Percentiles rank a stretch among this genome's conserved stretches.
phyloP scores from a whole-genome alignment of 345 rosid genomes.

The Heritiera littoralis region DNA sequence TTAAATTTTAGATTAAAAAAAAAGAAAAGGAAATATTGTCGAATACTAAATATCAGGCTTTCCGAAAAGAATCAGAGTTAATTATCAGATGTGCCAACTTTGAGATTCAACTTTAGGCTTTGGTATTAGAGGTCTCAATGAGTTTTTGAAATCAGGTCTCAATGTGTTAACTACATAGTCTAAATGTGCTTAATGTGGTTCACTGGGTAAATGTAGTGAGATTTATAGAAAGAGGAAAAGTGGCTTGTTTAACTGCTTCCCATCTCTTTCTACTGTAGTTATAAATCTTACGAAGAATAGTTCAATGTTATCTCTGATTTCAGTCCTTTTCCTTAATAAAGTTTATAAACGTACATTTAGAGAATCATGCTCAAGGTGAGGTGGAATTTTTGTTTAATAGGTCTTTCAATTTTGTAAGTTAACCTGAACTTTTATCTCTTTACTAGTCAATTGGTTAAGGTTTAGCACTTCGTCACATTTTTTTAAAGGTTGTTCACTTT shows the following conservation, averaged over 20 bases:
- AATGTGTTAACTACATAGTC: neutral
- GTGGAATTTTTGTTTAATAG: neutral
- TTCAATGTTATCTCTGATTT: neutral
- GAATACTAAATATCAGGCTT: conserved; percentile 2
- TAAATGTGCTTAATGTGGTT: neutral
- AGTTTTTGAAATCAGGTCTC: neutral
- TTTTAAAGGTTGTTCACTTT: neutral
- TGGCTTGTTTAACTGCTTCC: neutral
- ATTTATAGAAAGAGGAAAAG: neutral
- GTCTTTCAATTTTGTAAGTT: neutral
- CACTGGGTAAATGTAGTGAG: neutral
- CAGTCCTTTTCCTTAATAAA: neutral
- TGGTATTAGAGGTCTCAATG: neutral
- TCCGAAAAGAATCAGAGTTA: neutral
- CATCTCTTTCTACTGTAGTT: conserved; percentile 3
- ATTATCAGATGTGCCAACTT: neutral
- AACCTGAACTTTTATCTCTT: neutral
- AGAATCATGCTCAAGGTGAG: conserved; percentile 11
- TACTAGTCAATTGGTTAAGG: neutral
- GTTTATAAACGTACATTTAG: neutral
- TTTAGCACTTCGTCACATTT: conserved; percentile 4
- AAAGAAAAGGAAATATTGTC: neutral
- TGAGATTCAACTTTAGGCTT: neutral
- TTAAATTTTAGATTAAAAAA: neutral
- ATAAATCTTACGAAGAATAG: neutral